A percentile compares a stretch with the other conserved stretches of the same genome.
Conservation (phyloP, 805 yeast species). For the Wilhelminamyces savonicus region DNA sequence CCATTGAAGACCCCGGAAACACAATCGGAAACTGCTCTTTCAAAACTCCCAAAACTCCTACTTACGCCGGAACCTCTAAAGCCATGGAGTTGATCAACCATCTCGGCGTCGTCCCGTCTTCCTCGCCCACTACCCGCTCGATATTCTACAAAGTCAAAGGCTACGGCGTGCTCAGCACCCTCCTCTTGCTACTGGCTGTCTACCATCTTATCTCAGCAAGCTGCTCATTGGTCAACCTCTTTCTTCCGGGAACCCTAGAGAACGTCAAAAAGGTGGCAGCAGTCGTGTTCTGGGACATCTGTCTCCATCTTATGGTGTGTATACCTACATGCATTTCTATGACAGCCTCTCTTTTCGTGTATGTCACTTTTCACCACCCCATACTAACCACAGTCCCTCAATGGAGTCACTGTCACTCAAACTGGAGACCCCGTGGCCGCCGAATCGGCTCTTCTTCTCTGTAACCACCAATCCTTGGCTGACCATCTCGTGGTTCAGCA, state of each 20-base stretch:
- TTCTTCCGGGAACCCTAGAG: slow-evolving; percentile 4
- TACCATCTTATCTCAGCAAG: slow-evolving; percentile 17
- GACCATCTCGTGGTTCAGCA: slow-evolving; percentile 55
- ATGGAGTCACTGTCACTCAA: neutral
- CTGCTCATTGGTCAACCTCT: slow-evolving; percentile 5
- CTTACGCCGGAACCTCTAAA: too few relatives aligned
- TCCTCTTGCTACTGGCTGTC: slow-evolving; percentile 8
- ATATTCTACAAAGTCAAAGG: slow-evolving; percentile 10
- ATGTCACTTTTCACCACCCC: too few relatives aligned
- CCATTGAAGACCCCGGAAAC: too few relatives aligned
- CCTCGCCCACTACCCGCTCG: slow-evolving; percentile 6
- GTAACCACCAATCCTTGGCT: slow-evolving; percentile 64
- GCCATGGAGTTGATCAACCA: slow-evolving; percentile 29
- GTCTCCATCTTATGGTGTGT: slow-evolving; percentile 4
- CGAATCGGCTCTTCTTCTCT: slow-evolving; percentile 32
- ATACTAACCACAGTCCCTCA: neutral
- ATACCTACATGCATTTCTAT: neutral
- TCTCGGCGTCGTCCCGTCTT: slow-evolving; percentile 20
- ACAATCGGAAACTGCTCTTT: too few relatives aligned
- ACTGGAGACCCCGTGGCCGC: slow-evolving; percentile 29
- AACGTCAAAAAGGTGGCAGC: slow-evolving; percentile 1
- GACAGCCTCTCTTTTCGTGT: too few relatives aligned
- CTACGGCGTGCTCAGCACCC: slow-evolving; percentile 7
- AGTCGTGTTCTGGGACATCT: slow-evolving; percentile 9
- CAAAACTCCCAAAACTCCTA: too few relatives aligned